Conservation (phyloP, 208 protist genomes). For the Wallacemonas sp. region DNA sequence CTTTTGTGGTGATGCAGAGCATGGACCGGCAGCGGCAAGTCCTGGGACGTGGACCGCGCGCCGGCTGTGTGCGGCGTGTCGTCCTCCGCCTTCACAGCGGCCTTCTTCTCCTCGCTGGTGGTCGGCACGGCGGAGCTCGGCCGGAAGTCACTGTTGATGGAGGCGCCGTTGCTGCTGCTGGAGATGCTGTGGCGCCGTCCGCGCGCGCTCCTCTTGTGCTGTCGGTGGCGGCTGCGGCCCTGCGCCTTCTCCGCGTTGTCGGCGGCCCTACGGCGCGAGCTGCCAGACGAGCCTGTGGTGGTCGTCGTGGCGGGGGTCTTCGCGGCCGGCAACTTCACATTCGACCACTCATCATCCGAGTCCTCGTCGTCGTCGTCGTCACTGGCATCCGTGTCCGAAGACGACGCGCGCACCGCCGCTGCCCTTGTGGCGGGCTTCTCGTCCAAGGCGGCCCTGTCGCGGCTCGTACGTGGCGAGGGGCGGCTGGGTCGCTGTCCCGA, state of each 20-base stretch:
- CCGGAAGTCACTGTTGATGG: background rate
- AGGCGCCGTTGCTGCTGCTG: background rate
- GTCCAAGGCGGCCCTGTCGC: background rate
- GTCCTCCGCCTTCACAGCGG: background rate
- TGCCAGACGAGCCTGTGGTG: background rate
- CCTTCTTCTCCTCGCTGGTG: background rate
- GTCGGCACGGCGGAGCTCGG: background rate
- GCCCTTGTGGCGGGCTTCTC: no score
- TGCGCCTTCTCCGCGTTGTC: background rate
- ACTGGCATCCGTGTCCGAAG: no score
- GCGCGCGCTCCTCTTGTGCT: background rate
- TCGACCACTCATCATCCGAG: slow-evolving; percentile 7
- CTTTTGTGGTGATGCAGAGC: background rate
- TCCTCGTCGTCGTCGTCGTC: slow-evolving; percentile 8
- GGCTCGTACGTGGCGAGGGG: background rate
- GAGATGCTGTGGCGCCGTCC: background rate
- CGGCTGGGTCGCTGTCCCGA: background rate
- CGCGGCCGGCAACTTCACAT: background rate
- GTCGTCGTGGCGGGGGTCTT: background rate
- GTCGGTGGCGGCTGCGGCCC: background rate
- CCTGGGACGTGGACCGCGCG: background rate
- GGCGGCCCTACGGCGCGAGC: background rate
- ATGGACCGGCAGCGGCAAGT: background rate
- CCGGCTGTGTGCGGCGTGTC: background rate
- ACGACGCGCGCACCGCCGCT: no score